Conservation (phyloP, 2,329 filamentous ascomycete genomes). For the Macroventuria anomochaeta region DNA sequence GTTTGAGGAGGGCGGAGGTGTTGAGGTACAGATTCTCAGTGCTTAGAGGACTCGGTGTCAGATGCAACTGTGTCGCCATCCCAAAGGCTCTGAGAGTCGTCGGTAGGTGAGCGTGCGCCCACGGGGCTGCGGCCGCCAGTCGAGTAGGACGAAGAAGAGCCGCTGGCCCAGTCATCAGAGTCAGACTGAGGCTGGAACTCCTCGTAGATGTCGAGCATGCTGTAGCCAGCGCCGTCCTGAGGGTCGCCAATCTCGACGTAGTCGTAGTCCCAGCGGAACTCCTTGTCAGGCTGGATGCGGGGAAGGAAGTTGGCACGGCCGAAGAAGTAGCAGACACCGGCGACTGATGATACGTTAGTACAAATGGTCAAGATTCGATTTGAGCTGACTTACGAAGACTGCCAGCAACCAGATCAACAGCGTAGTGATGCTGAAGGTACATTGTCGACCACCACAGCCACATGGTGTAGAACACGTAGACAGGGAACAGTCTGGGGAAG, state of each 20-base stretch:
- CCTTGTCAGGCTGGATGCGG: constrained; percentile 81
- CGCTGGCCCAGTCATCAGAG: constrained; percentile 89
- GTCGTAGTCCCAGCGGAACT: constrained; percentile 93
- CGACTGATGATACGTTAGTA: constrained; percentile 51
- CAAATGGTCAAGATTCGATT: not conserved
- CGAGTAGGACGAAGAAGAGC: constrained; percentile 78
- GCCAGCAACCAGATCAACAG: constrained; percentile 87
- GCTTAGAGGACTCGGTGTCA: constrained; percentile 49
- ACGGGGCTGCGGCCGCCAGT: constrained; percentile 65
- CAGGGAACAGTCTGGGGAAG: constrained; percentile 80
- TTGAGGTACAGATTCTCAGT: constrained; percentile 19
- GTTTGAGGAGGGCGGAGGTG: constrained; percentile 22
- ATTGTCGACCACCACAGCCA: constrained; percentile 99
- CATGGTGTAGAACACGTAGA: constrained; percentile 83
- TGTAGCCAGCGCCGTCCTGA: constrained; percentile 56
- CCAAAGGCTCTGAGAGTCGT: constrained; percentile 64
- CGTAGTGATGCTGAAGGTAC: constrained; percentile 97
- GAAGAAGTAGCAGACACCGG: constrained; percentile 81
- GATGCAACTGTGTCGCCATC: constrained; percentile 63
- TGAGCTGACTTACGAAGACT: constrained; percentile 62
- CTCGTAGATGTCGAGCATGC: constrained; percentile 63
- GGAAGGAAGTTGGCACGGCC: constrained; percentile 82
- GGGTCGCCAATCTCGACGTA: constrained; percentile 84
- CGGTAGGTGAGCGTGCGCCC: constrained; percentile 56
- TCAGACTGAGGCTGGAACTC: constrained; percentile 62